These are phyloP conservation scores for Linum trigynum DNA, from an alignment of 345 rosid genomes.

Conservation along the genomic window DNA sequence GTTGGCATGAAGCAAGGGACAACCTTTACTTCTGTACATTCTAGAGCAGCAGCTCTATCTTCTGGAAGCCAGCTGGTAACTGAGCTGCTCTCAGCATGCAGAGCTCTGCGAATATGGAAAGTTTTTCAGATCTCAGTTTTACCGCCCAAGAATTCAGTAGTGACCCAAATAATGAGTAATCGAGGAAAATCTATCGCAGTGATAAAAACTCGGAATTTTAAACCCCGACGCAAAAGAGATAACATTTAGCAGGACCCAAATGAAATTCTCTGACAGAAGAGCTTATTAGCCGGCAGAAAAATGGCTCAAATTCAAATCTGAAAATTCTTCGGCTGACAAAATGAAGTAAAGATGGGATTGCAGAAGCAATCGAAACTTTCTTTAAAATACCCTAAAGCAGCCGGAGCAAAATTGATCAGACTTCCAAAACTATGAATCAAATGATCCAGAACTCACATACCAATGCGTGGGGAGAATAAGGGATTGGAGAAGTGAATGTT, in stretches of 20 bases:
- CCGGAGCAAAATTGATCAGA: slow-evolving; percentile 4
- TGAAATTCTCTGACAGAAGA: slow-evolving; percentile 3
- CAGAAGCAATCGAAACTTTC: slow-evolving; percentile 12
- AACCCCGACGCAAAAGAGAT: slow-evolving; percentile 11
- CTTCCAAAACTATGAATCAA: slow-evolving; percentile 23
- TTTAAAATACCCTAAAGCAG: slow-evolving; percentile 13
- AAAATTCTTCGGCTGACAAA: background rate
- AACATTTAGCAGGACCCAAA: slow-evolving; percentile 11
- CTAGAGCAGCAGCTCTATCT: slow-evolving; percentile 24
- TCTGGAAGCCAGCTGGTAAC: slow-evolving; percentile 19
- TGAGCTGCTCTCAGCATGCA: slow-evolving; percentile 28
- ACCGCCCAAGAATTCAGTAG: slow-evolving; percentile 7
- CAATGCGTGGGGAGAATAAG: slow-evolving; percentile 6
- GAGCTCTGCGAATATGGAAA: slow-evolving; percentile 24
- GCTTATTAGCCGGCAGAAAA: slow-evolving; percentile 3
- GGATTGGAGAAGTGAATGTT: slow-evolving; percentile 14
- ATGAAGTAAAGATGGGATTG: background rate
- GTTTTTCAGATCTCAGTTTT: slow-evolving; percentile 26
- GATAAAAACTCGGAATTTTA: slow-evolving; percentile 10
- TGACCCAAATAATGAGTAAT: background rate
- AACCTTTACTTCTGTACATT: slow-evolving; percentile 34
- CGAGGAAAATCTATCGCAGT: slow-evolving; percentile 9
- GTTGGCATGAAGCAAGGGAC: slow-evolving; percentile 23
- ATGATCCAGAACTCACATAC: slow-evolving; percentile 11
- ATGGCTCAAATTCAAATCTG: slow-evolving; percentile 19